A percentile compares a stretch with the other conserved stretches of the same genome.
Conservation (phyloP, 306 rosid species). For the Boehmeria nivea region DNA sequence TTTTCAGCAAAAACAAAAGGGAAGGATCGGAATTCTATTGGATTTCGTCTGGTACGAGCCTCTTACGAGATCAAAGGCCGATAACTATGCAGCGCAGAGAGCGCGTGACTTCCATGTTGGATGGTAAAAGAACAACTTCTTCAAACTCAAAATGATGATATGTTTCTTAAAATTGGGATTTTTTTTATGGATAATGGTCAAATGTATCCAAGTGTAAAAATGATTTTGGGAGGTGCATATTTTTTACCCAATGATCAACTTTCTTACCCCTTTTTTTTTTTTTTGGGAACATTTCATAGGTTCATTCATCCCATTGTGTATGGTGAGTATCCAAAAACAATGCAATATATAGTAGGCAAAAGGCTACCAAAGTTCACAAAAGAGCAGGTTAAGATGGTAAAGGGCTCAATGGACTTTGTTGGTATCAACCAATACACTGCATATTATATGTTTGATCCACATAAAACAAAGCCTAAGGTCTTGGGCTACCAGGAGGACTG, state of each 20-base stretch:
- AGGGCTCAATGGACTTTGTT: slow-evolving; percentile 71
- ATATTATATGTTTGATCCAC: slow-evolving; percentile 59
- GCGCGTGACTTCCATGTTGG: slow-evolving; percentile 92
- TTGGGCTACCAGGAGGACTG: slow-evolving; percentile 79
- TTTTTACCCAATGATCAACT: neutral
- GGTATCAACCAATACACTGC: slow-evolving; percentile 87
- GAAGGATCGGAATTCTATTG: slow-evolving; percentile 73
- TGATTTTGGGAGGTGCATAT: too few relatives aligned
- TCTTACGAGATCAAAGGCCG: slow-evolving; percentile 84
- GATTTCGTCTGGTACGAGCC: slow-evolving; percentile 94
- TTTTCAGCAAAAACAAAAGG: slow-evolving; percentile 64
- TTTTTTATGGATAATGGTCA: neutral
- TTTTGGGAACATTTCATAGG: slow-evolving; percentile 31
- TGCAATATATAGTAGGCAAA: slow-evolving; percentile 63
- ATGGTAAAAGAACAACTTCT: too few relatives aligned
- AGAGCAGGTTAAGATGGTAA: slow-evolving; percentile 74
- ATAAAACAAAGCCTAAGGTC: slow-evolving; percentile 39
- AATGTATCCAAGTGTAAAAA: neutral
- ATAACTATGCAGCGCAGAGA: slow-evolving; percentile 84
- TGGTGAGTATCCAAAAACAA: slow-evolving; percentile 86
- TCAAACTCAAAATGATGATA: neutral
- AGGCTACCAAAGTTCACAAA: slow-evolving; percentile 81
- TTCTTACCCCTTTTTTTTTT: neutral
- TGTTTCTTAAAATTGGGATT: neutral
- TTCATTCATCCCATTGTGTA: slow-evolving; percentile 83